A percentile compares a stretch with the other conserved stretches of the same genome.
phyloP scores from a whole-genome alignment of 371 early-diverging fungal genomes.

The Umbelopsis sp. region DNA sequence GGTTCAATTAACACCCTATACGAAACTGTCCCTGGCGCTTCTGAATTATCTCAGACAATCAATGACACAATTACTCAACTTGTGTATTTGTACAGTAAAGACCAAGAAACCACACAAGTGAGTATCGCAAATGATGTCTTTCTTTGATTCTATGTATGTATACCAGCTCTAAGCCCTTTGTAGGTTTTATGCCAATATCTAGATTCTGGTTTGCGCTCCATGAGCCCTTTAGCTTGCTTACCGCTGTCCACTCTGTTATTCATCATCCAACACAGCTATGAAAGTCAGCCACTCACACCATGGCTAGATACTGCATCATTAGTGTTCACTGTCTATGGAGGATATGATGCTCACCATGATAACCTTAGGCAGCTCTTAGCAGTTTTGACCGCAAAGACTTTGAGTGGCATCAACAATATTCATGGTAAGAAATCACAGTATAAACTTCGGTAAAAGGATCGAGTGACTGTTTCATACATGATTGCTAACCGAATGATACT shows the following conservation, averaged over 20 bases:
- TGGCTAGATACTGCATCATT: conserved; percentile 62
- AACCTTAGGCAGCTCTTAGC: conserved; percentile 47
- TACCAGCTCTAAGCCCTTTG: background rate
- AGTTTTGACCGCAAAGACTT: conserved; percentile 46
- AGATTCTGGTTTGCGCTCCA: conserved; percentile 56
- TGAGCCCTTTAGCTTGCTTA: conserved; percentile 49
- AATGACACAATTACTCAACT: conserved; percentile 34
- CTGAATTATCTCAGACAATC: conserved; percentile 38
- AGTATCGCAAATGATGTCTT: background rate
- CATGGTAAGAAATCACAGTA: conserved; percentile 39
- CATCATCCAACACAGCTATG: conserved; percentile 47
- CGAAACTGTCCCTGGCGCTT: conserved; percentile 32
- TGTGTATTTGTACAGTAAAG: conserved; percentile 34
- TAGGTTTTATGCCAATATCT: conserved; percentile 55
- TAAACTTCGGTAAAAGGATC: too few species aligned
- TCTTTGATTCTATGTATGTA: background rate
- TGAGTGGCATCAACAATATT: conserved; percentile 52
- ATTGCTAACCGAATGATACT: conserved; percentile 28
- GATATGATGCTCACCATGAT: conserved; percentile 38
- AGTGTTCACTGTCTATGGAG: conserved; percentile 62
- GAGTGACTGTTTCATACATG: too few species aligned
- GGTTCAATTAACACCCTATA: conserved; percentile 35
- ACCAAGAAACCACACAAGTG: conserved; percentile 46
- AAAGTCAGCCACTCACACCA: conserved; percentile 45
- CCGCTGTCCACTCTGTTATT: conserved; percentile 40